phyloP scores from a whole-genome alignment of 306 rosid species.

The Ormosia semicastrata region DNA sequence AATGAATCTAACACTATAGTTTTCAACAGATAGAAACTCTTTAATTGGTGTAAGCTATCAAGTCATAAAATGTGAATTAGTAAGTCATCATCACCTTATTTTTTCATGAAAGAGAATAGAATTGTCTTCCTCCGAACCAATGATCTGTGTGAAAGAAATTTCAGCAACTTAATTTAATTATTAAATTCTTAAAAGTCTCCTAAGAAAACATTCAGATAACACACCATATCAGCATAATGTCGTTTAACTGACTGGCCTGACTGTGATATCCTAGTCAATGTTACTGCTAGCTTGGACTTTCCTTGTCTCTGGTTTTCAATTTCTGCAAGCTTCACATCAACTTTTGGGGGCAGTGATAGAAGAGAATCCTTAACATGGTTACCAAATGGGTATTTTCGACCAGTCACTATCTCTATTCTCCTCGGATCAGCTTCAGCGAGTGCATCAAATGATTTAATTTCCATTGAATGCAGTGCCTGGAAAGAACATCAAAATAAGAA shows the following conservation, averaged over 20 bases:
- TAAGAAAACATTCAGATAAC: conserved; percentile 23
- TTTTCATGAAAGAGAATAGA: conserved; percentile 82
- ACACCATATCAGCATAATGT: conserved; percentile 91
- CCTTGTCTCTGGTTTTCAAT: conserved; percentile 54
- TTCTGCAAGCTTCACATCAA: conserved; percentile 65
- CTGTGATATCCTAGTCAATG: conserved; percentile 72
- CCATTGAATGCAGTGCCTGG: conserved; percentile 88
- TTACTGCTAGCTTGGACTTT: conserved; percentile 65
- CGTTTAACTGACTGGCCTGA: conserved; percentile 59
- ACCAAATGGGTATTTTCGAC: conserved; percentile 94
- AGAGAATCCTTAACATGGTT: conserved; percentile 93
- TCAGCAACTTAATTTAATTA: conserved; percentile 1
- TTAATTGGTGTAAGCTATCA: conserved; percentile 6
- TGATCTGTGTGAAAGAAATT: conserved; percentile 52
- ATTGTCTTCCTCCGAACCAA: conserved; percentile 84
- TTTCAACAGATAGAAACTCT: not conserved
- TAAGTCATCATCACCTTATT: conserved; percentile 69
- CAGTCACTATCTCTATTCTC: conserved; percentile 90
- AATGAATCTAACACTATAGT: no score
- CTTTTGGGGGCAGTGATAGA: conserved; percentile 82
- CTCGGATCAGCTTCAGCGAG: conserved; percentile 93
- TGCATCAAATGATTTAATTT: conserved; percentile 69
- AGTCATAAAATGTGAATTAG: conserved; percentile 5
- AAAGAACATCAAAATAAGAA: conserved; percentile 34
- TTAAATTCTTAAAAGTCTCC: not conserved